A percentile compares a stretch with the other conserved stretches of the same genome.
These are phyloP conservation scores for Cordyceps cateniannulata DNA, from an alignment of 2,329 filamentous ascomycete genomes.

Conservation along the genomic window DNA sequence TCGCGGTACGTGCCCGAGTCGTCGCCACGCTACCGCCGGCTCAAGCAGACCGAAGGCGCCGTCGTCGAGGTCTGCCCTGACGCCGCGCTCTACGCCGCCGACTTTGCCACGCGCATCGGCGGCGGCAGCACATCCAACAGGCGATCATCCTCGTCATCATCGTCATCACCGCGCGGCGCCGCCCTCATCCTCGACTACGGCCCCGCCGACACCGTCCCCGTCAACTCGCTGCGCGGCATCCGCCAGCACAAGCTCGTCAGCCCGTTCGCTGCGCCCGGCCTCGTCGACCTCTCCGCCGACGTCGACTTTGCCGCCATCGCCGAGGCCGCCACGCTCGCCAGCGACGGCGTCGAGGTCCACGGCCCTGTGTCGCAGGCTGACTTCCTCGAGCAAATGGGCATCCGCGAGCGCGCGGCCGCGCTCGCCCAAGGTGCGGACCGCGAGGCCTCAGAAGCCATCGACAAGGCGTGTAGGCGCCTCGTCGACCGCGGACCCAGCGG, in stretches of 20 bases:
- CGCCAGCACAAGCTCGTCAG: constrained; percentile 67
- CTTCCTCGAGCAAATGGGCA: constrained; percentile 78
- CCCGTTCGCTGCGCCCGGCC: constrained; percentile 72
- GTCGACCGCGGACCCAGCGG: constrained; percentile 76
- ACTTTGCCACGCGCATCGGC: constrained; percentile 81
- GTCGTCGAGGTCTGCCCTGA: constrained; percentile 90
- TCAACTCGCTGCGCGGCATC: constrained; percentile 89
- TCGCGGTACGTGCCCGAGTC: constrained; percentile 78
- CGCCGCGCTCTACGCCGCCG: constrained; percentile 68
- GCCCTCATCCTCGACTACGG: constrained; percentile 97
- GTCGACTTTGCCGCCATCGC: constrained; percentile 88
- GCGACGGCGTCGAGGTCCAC: constrained; percentile 79
- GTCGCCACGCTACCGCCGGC: constrained; percentile 69
- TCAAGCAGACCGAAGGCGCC: constrained; percentile 61
- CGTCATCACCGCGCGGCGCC: constrained; percentile 62
- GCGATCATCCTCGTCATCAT: no score
- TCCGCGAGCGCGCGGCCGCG: constrained; percentile 66
- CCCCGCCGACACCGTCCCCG: constrained; percentile 66
- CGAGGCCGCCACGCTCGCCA: constrained; percentile 70
- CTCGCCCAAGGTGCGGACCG: constrained; percentile 41
- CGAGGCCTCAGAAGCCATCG: constrained; percentile 53
- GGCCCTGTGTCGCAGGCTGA: constrained; percentile 80
- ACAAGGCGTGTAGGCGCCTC: constrained; percentile 71
- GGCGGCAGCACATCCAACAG: constrained; percentile 38
- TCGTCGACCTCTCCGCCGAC: constrained; percentile 84